Base-by-base conservation (phyloP, 2,329 filamentous ascomycete genomes). In the Colletotrichum sp. region DNA sequence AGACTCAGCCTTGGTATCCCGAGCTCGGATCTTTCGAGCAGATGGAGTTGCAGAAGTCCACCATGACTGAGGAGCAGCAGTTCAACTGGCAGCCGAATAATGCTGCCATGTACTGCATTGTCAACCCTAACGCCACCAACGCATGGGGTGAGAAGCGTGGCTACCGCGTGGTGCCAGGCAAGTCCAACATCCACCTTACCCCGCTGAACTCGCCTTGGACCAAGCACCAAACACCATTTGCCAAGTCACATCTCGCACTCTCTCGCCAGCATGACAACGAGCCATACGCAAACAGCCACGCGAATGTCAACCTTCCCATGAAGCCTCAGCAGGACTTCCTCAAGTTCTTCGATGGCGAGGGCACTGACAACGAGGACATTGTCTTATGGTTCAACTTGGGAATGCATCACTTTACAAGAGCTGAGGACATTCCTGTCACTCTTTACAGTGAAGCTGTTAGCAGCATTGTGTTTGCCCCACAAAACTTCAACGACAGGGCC, bases 151-250 rank as follows among this genome's bases (percentile, higher is more conserved):
- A 89, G 79, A 85, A 99, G 89, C 97, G 96, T 28, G 96, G 96
- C 79, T 97, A 94, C 83, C 98, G 95, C 80, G 99, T 99, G 89
- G 99, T 99, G 96, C 97, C 97, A 49, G 97, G 97, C 82, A 99
- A 99, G 90, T 96, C 99, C 85, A 99, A 99, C 90, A 81, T 83
- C 8, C 87, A 89, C 77, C 81, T 90, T 26, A 88, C 87, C 0
- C 82, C 87, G 26, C 71, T 84, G 15, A 84, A 89, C 74, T 88
- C 87, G 8, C 85, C 85, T 6, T 85, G 83, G 32, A 81, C 86
- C 7, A 82, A 82, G 16, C 84, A 86, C 34, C 82, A 87, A 4
- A 85, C 84, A 2, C 78, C 84, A 21, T 90, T 86, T 80, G 86
- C 87, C 5, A 85, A 86, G 16, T 84, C 87, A 55, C 85, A 90